phyloP scores from a whole-genome alignment of 1,284 basidiomycete genomes.

The Pyrrhoderma noxium region DNA sequence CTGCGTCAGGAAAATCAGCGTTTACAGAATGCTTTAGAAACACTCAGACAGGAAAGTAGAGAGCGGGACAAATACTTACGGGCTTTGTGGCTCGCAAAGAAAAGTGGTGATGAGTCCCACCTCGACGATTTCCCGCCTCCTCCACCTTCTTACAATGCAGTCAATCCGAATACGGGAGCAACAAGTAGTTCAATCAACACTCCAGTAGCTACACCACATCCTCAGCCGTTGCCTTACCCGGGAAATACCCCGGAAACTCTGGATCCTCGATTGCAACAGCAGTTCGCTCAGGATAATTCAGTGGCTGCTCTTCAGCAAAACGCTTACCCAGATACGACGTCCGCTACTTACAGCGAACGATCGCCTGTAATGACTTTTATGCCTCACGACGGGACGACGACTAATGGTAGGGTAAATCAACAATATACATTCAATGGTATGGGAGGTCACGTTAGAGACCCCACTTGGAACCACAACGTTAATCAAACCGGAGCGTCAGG shows the following conservation, averaged over 20 bases:
- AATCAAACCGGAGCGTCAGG: conserved; percentile 37
- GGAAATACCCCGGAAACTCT: conserved; percentile 7
- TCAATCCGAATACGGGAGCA: conserved; percentile 10
- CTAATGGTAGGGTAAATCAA: conserved; percentile 32
- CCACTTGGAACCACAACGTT: conserved; percentile 42
- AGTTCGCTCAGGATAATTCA: conserved; percentile 13
- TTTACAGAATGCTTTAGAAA: conserved; percentile 29
- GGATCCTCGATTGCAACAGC: conserved; percentile 15
- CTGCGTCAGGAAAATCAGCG: conserved; percentile 58
- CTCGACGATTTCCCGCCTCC: conserved; percentile 47
- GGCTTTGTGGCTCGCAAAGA: conserved; percentile 54
- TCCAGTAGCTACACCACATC: conserved; percentile 13
- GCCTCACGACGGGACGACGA: conserved; percentile 32
- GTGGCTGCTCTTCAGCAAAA: conserved; percentile 14
- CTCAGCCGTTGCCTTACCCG: conserved; percentile 9
- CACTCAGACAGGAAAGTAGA: conserved; percentile 42
- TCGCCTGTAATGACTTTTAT: conserved; percentile 43
- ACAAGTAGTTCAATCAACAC: conserved; percentile 11
- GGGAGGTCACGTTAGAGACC: conserved; percentile 43
- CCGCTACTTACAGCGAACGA: conserved; percentile 34
- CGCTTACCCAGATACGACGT: conserved; percentile 22
- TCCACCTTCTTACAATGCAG: conserved; percentile 34
- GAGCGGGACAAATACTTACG: conserved; percentile 69
- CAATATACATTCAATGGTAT: conserved; percentile 38
- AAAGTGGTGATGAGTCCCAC: conserved; percentile 46